Evolutionary conservation across 2,329 filamentous ascomycete genomes (phyloP).

Genomic region (Chaetomiaceae sp.): DNA sequence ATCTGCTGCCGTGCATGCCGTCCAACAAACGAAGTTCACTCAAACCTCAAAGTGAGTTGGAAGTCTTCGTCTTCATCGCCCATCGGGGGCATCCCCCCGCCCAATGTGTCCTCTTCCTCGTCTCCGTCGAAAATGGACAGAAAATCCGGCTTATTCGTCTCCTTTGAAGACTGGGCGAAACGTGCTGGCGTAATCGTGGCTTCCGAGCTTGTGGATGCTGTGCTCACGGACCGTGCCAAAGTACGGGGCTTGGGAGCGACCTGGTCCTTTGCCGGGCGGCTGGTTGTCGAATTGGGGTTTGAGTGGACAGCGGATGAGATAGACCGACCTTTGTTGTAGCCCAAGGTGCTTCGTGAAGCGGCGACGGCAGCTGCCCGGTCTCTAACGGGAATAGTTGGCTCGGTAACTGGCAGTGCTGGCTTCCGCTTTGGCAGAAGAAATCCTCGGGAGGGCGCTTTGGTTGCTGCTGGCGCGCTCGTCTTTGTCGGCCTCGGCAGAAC

Average conservation of each 20-base stretch:
- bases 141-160: slow-evolving; percentile 45
- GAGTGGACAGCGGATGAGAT: slow-evolving; percentile 43
- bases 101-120: slow-evolving; percentile 42
- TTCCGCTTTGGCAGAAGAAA: slow-evolving; percentile 21
- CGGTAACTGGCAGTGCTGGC: slow-evolving; percentile 36
- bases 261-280: slow-evolving; percentile 15
- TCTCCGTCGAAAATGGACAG: slow-evolving; percentile 53
- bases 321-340: slow-evolving; percentile 73
- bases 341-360: slow-evolving; percentile 75
- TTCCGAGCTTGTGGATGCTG: slow-evolving; percentile 36
- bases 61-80: slow-evolving; percentile 52
- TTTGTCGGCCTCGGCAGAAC: slow-evolving; percentile 23
- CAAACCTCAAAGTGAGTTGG: slow-evolving; percentile 45
- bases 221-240: slow-evolving; percentile 33
- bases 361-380: slow-evolving; percentile 58
- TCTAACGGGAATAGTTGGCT: slow-evolving; percentile 45
- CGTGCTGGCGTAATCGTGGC: slow-evolving; percentile 46
- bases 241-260: slow-evolving; percentile 18
- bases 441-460: slow-evolving; percentile 26
- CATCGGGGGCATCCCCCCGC: slow-evolving; percentile 32
- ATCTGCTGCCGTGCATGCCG: no score
- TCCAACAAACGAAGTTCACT: background rate
- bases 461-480: slow-evolving; percentile 15
- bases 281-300: slow-evolving; percentile 16
- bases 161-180: slow-evolving; percentile 33